Evolutionary conservation across 2,329 filamentous ascomycete genomes (phyloP).

Genomic region (Fusarium caatingaense): DNA sequence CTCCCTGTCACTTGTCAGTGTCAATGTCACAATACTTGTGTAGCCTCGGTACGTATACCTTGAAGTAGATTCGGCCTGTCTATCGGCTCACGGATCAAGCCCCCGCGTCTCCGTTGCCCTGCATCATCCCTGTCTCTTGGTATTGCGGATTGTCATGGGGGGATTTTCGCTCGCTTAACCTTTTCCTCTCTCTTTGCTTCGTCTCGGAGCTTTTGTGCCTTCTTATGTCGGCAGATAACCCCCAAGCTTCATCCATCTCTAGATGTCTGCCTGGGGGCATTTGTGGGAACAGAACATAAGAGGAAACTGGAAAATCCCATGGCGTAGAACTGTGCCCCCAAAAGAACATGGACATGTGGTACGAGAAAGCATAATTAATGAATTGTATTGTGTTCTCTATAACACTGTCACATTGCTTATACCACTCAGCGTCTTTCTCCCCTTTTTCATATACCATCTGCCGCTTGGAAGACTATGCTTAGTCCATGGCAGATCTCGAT

Average conservation of each 20-base stretch:
- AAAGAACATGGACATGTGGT: not conserved
- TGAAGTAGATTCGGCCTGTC: not conserved
- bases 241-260: not conserved
- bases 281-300: not conserved
- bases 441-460: constrained; percentile 4
- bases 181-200: not conserved
- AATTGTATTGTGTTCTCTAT: constrained; percentile 16
- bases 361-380: constrained; percentile 31
- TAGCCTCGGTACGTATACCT: not conserved
- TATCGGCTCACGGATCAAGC: constrained; percentile 27
- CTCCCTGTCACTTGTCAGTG: constrained; percentile 14
- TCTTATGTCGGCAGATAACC: not conserved
- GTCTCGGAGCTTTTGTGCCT: constrained; percentile 7
- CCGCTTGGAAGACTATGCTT: not conserved
- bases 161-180: constrained; percentile 15
- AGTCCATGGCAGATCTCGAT: not conserved
- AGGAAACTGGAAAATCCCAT: not conserved
- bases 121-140: constrained; percentile 8
- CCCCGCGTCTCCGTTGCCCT: constrained; percentile 23
- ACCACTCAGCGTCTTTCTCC: constrained; percentile 17
- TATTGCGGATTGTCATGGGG: constrained; percentile 7
- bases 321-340: not conserved
- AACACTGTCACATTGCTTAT: constrained; percentile 42
- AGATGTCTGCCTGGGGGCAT: not conserved
- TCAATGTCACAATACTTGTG: constrained; percentile 14